Percentiles rank a stretch among this genome's conserved stretches.
Evolutionary conservation across 2,329 filamentous ascomycete species (phyloP).

Genomic region (Stagonosporopsis vannaccii): DNA sequence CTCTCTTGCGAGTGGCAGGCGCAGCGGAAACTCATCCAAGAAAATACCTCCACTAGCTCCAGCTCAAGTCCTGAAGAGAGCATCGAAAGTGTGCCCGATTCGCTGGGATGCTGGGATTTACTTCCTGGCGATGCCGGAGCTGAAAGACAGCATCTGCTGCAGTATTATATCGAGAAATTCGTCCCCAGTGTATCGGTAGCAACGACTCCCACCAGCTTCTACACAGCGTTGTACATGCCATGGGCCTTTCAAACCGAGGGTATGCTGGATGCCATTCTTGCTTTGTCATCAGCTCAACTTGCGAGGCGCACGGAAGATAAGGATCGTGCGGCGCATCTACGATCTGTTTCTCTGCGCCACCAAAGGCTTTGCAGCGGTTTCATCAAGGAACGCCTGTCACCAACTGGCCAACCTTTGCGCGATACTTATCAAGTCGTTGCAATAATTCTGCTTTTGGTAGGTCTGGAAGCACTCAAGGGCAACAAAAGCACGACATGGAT

Average conservation of each 20-base stretch:
- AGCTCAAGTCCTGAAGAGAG: slow-evolving; percentile 26
- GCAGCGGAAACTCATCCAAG: slow-evolving; percentile 34
- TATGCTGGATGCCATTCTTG: slow-evolving; percentile 46
- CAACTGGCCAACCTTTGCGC: slow-evolving; percentile 30
- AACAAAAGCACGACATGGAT: slow-evolving; percentile 46
- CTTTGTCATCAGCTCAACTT: slow-evolving; percentile 46
- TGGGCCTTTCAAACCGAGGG: slow-evolving; percentile 47
- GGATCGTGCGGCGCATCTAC: slow-evolving; percentile 40
- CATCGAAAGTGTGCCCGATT: slow-evolving; percentile 24
- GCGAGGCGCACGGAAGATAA: slow-evolving; percentile 37
- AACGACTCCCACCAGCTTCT: slow-evolving; percentile 45
- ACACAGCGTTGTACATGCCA: slow-evolving; percentile 46
- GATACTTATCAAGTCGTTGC: slow-evolving; percentile 46
- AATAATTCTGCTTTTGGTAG: slow-evolving; percentile 44
- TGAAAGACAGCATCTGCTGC: slow-evolving; percentile 40
- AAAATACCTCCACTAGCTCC: slow-evolving; percentile 7
- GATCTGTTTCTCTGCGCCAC: slow-evolving; percentile 39
- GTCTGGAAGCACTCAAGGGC: slow-evolving; percentile 46
- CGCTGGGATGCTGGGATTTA: slow-evolving; percentile 42
- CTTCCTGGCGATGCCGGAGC: slow-evolving; percentile 34
- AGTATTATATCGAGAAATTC: slow-evolving; percentile 47
- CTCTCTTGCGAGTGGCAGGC: slow-evolving; percentile 47
- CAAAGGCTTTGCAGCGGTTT: slow-evolving; percentile 45
- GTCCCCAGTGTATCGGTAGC: slow-evolving; percentile 49
- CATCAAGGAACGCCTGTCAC: slow-evolving; percentile 40